Evolutionary conservation across 1,139 yeast species (phyloP), one percentile per base, ranked within the genome.

Genomic region (Trichomonascaceae sp.): DNA sequence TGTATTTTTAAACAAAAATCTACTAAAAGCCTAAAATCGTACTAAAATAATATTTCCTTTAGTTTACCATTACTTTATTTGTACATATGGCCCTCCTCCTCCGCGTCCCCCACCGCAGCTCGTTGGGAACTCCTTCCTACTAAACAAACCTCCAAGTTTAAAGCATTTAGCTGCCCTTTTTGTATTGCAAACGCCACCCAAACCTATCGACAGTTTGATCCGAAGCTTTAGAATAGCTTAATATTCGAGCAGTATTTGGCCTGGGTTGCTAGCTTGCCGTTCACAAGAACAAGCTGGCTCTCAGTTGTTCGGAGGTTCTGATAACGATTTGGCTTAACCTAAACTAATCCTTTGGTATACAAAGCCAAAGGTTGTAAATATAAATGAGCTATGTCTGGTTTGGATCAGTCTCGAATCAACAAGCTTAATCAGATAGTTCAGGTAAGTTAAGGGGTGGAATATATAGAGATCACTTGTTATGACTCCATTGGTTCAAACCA

Each of bases 351-450:
- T 36, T 36, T 36, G 41, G 41, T 36, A 15, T 36, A 36, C 2
- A 36, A 7, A 13, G 17, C 41, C 41, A 36, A 36, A 13, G 41
- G 41, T 36, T 36, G 41, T 36, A 36, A 4, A 36, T 36, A 36
- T 36, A 36, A 36, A 36, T 36, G 41, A 15, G 41, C 41, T 7
- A 36, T 36, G 41, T 36, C 41, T 15, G 41, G 41, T 36, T n/a
- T 15, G 17, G 48, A 45, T 45, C 49, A 55, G 51, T 55, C 63
- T 32, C 47, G 48, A 12, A 18, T 43, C 18, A 55, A 59, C 45
- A 71, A 71, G 63, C 64, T 72, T 46, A 66, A 66, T 48, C 77
- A 73, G 60, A 67, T 73, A 9, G 60, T 72, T 20, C 76, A 73
- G 63, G 70, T 66, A 57, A 18, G 69, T 50, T 27, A 27, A 17